A percentile compares a stretch with the other conserved stretches of the same genome.
phyloP scores from a whole-genome alignment of 2,329 filamentous ascomycete species.

The Colletotrichum costaricense region DNA sequence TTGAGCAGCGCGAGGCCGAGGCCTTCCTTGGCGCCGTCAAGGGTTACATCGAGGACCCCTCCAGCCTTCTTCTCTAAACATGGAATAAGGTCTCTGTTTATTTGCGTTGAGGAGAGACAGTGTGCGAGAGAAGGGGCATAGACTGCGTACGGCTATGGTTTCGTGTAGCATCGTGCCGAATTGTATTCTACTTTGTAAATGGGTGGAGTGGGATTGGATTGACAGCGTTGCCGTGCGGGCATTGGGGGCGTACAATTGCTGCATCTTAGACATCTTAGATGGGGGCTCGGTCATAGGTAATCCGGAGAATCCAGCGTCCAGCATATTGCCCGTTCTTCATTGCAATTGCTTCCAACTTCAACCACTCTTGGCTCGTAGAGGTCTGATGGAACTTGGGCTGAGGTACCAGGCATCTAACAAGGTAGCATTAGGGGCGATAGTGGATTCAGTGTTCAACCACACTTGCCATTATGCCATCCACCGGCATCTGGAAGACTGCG shows the following conservation, averaged over 20 bases:
- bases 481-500: no score
- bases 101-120: background rate
- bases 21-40: slow-evolving; percentile 60
- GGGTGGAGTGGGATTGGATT: background rate
- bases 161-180: background rate
- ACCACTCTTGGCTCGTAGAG: background rate
- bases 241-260: background rate
- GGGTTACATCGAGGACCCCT: slow-evolving; percentile 52
- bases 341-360: background rate
- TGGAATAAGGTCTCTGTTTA: slow-evolving; percentile 52
- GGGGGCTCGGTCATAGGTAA: background rate
- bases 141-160: background rate
- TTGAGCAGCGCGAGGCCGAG: slow-evolving; percentile 69
- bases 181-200: slow-evolving; percentile 10
- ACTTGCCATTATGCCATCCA: no score
- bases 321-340: background rate
- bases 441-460: no score
- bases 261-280: slow-evolving; percentile 1
- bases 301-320: background rate
- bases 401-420: background rate
- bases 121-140: no score
- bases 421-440: no score
- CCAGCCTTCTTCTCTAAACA: slow-evolving; percentile 51
- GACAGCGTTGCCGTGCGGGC: slow-evolving; percentile 6
- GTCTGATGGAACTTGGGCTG: background rate